Evolutionary conservation across 2,329 filamentous ascomycete species (phyloP), one percentile per base, ranked within the genome.

Genomic region (Spiromastix sp.): DNA sequence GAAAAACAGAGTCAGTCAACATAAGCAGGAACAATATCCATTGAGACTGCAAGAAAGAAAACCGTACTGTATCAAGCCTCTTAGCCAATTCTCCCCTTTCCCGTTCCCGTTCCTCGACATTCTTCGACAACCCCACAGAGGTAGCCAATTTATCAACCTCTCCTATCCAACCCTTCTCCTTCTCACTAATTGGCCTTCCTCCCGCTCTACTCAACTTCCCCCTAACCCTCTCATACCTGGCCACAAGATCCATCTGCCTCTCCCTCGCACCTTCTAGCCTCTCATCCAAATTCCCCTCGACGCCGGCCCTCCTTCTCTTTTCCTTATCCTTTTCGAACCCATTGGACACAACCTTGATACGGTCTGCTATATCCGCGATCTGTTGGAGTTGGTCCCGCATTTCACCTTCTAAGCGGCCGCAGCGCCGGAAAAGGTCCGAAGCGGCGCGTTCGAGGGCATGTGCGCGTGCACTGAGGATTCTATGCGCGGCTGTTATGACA

Each of bases 371-470:
- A 38, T 66, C 63, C 2, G 56, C 54, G 17, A 67, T 54, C 24
- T 63, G 60, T 34, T 56, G 57, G 18, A 70, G 46, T 43, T 70
- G 67, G 29, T 67, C 62, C 9, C 53, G 50, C 47, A 70, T 59
- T 44, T 70, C 67, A 10, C 60, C 58, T 38, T 58, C 57, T 28
- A 70, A 43, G 12, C 64, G 52, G 36, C 70, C 64, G 41, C 66
- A 69, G n/a, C 66, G 61, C 22, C 65, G 62, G 51, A 70, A 70
- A n/a, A 70, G 52, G 42, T 69, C 66, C 2, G 67, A 64, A 8
- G 64, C 66, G 7, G 66, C 66, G 38, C 57, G 50, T 36, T 66
- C 63, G 4, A 70, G 51, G 9, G 56, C 48, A 35, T 62, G 56
- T 4, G 66, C 69, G 43, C 70, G 62, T 16, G 55, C 47, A 20